Percentiles rank a stretch among this genome's conserved stretches.
These are phyloP conservation scores for Rhodotorula mucilaginosa DNA, from an alignment of 1,284 basidiomycete species.

Conservation along the genomic window DNA sequence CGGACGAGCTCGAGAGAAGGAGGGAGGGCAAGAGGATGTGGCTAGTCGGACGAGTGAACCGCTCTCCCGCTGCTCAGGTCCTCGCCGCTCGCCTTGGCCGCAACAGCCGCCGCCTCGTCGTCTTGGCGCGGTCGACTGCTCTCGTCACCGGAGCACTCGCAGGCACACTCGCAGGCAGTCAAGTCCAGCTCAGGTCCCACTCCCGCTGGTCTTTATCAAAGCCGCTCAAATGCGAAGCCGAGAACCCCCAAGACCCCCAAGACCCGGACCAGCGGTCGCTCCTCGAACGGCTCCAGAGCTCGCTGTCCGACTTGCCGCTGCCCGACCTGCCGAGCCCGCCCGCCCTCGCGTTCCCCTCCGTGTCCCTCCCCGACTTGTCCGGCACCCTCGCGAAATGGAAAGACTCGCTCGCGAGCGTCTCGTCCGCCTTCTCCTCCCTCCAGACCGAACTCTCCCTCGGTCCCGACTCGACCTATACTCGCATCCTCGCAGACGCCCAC, in stretches of 20 bases:
- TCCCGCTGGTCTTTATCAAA: conserved; percentile 22
- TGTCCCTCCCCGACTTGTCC: conserved; percentile 45
- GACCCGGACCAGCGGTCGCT: background rate
- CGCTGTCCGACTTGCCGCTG: background rate
- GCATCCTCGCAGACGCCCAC: conserved; percentile 15
- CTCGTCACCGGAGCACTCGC: conserved; percentile 40
- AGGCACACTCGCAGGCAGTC: too few species aligned
- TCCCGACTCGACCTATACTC: conserved; percentile 45
- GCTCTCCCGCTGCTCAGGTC: background rate
- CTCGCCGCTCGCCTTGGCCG: conserved; percentile 4
- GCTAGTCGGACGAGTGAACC: background rate
- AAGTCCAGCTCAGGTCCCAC: too few species aligned
- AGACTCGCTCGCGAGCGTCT: conserved; percentile 44
- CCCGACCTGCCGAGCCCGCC: background rate
- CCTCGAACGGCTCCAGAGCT: background rate
- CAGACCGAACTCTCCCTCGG: conserved; percentile 50
- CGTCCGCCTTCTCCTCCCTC: conserved; percentile 46
- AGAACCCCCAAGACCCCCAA: too few species aligned
- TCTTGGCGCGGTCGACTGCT: conserved; percentile 38
- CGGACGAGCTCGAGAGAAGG: too few species aligned
- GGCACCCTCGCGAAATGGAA: conserved; percentile 47
- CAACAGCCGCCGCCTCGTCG: background rate
- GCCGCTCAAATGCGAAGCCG: too few species aligned
- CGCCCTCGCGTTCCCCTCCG: conserved; percentile 34
- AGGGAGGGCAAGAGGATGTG: background rate